Base-by-base conservation (phyloP, 805 yeast genomes). In the Metschnikowia similis region DNA sequence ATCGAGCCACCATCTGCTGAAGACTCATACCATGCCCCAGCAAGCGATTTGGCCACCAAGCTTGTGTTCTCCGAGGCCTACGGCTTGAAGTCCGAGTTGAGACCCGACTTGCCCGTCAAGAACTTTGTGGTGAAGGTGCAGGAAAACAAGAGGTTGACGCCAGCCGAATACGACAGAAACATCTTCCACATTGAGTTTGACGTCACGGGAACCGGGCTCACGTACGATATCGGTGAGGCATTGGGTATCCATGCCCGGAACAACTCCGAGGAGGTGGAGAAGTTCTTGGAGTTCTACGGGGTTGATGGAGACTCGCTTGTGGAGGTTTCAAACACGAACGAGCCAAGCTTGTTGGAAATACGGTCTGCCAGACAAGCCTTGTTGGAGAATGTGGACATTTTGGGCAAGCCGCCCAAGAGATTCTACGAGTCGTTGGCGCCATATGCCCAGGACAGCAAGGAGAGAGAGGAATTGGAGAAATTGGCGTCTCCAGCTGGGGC, bases 101-200 rank as follows among this genome's bases (percentile, higher is more conserved):
- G 97, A 72, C 98, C 98, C 28, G 98, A 92, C 60, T 75, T 89
- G 54, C 89, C 97, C 21, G 85, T 87, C 45, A 76, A 85, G 65
- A 90, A 87, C 72, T 90, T 83, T 62, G 79, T 90, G 45, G 95
- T 90, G 49, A 89, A 85, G 67, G 97, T 92, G 48, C 86, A 89
- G 68, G 94, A 87, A 65, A 91, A 91, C 76, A 85, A 83, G 73
- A 82, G 98, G 62, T 85, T 92, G 54, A 92, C 98, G 16, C 97
- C 98, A 6, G 63, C 61, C 35, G 91, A 88, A 61, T 92, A 92
- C 70, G 89, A 88, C 54, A 88, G 98, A 74, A 87, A 92, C 71
- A 91, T 92, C 61, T 92, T 92, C 89, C 96, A 92, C 65, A 86
- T 92, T 59, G 98, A 92, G 72, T 89, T 92, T 58, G 98, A 92